Evolutionary conservation across 169 alveolate species (phyloP).

Genomic region (Plasmodium gaboni): DNA sequence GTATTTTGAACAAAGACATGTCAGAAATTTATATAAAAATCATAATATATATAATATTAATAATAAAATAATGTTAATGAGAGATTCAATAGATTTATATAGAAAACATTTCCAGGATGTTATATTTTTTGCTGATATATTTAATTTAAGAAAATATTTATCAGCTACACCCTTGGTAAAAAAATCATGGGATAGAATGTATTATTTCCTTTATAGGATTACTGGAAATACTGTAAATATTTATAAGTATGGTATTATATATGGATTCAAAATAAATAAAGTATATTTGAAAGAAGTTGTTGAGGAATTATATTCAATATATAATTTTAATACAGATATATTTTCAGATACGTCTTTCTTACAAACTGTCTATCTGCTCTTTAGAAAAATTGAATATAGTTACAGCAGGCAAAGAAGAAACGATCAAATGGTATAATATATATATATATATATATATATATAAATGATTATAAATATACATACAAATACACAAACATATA

Average conservation of each 20-base stretch:
- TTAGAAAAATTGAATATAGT: conserved; percentile 31
- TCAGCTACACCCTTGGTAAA: conserved; percentile 1
- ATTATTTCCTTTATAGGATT: neutral
- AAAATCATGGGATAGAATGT: neutral
- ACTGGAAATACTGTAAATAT: conserved; percentile 33
- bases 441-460: conserved; percentile 3
- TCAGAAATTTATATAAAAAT: conserved; percentile 15
- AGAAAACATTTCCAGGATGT: conserved; percentile 25
- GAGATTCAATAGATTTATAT: conserved; percentile 46
- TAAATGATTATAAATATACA: neutral
- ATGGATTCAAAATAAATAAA: conserved; percentile 27
- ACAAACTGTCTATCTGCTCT: conserved; percentile 35
- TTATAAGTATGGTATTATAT: conserved; percentile 52
- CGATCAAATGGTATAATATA: conserved; percentile 27
- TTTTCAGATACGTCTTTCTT: conserved; percentile 39
- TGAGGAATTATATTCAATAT: conserved; percentile 18
- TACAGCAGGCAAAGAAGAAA: conserved; percentile 29
- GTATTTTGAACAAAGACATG: conserved; percentile 51
- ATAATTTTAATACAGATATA: conserved; percentile 13
- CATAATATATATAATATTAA: conserved; percentile 27
- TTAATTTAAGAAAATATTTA: conserved; percentile 9
- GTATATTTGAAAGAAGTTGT: conserved; percentile 26
- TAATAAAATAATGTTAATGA: conserved; percentile 48
- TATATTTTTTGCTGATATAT: conserved; percentile 52
- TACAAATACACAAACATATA: no score